Evolutionary conservation across 2,329 filamentous ascomycete genomes (phyloP), one percentile per base, ranked within the genome.

Genomic region (Neodidymelliopsis sp.): DNA sequence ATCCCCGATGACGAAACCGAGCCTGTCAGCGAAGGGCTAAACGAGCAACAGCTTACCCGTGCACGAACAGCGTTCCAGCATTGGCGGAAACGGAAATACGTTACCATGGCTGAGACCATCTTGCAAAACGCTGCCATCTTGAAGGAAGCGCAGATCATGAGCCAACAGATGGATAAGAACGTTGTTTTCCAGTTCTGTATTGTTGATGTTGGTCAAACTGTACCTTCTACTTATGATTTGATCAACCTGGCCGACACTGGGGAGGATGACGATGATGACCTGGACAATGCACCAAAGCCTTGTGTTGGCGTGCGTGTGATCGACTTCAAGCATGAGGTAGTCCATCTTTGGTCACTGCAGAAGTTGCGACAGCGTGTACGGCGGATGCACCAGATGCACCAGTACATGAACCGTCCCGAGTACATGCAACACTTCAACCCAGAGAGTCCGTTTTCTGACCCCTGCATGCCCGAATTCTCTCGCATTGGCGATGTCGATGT

Each of bases 141-240:
- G 49, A 99, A 99, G 71, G 94, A 99, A 74, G 94, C 94, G 1
- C 94, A 99, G 68, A 87, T 99, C 53, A 94, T 99, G 90, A 96
- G 92, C 76, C 93, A 96, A 62, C 90, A 96, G 64, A 89, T 99
- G 77, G 90, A 94, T 60, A 94, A 97, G 71, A 86, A 86, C 57
- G 89, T 97, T 7, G 87, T 93, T 15, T 97, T 99, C 70, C 94
- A 99, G 71, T 99, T 97, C 69, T 88, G 90, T 10, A 86, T 97
- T 46, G 85, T 97, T 23, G 93, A 97, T 63, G 79, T 88, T 55
- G 94, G 94, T 1, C 92, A 99, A 65, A 86, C 86, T 16, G 82
- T 95, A 59, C 92, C 89, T 61, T 99, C 94, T 3, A 96, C 92
- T 1, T 99, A 99, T 74, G 94, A 99, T 72, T 88, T 99, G 75